Conservation (phyloP, 176 grass and related monocot genomes). For the Bromus sterilis region DNA sequence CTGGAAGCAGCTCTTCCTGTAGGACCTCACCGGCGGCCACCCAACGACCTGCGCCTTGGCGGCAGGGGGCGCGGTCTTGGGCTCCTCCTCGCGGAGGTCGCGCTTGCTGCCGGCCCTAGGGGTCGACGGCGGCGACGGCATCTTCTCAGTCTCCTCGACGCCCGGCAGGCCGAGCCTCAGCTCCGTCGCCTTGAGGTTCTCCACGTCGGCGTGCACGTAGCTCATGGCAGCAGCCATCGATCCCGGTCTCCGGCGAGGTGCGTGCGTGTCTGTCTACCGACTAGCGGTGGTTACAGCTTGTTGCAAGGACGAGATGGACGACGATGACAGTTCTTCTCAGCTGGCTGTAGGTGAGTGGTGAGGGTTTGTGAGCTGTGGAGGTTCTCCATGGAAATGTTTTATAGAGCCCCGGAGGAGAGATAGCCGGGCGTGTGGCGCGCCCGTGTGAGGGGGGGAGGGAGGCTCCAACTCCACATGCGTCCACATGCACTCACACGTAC, state of each 20-base stretch:
- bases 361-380: background rate
- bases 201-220: constrained; percentile 24
- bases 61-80: constrained; percentile 28
- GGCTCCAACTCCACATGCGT: background rate
- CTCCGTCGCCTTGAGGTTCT: constrained; percentile 79
- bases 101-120: constrained; percentile 44
- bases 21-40: constrained; percentile 81
- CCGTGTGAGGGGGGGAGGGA: constrained; percentile 1
- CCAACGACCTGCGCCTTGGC: constrained; percentile 78
- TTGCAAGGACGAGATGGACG: background rate
- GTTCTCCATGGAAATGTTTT: constrained; percentile 5
- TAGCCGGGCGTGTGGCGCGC: background rate
- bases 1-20: constrained; percentile 88
- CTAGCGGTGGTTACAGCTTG: background rate
- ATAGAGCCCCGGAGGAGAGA: constrained; percentile 1
- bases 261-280: background rate
- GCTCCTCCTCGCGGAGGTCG: constrained; percentile 11
- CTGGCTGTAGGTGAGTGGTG: background rate
- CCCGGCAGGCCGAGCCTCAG: constrained; percentile 90
- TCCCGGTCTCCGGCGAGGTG: background rate
- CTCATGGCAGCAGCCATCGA: constrained; percentile 39
- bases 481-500: constrained; percentile 11
- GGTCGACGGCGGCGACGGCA: constrained; percentile 1
- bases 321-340: background rate
- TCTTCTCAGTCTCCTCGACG: constrained; percentile 7